phyloP scores from a whole-genome alignment of 345 rosid species.

The Theobroma cacao region DNA sequence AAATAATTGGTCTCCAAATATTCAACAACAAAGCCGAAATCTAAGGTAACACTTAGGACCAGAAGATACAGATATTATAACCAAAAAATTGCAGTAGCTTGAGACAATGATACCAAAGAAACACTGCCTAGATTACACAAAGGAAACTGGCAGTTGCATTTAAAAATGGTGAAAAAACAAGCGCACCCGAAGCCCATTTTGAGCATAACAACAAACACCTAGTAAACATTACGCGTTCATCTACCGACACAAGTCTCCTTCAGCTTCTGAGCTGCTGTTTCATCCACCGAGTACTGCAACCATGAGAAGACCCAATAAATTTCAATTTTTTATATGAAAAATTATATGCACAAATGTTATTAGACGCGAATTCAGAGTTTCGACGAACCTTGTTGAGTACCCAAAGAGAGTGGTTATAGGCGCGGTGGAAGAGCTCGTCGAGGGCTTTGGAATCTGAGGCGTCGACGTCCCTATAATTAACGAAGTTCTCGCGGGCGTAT shows the following conservation, averaged over 20 bases:
- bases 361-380: background rate
- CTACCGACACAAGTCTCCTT: slow-evolving; percentile 47
- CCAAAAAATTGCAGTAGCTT: background rate
- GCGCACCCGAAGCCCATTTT: background rate
- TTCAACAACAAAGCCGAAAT: background rate
- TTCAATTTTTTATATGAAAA: background rate
- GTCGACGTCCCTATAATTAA: slow-evolving; percentile 75
- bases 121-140: background rate
- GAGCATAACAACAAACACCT: slow-evolving; percentile 49
- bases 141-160: background rate
- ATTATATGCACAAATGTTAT: background rate
- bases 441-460: slow-evolving; percentile 50
- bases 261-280: slow-evolving; percentile 49
- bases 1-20: background rate
- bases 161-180: background rate
- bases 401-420: slow-evolving; percentile 90
- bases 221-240: slow-evolving; percentile 14
- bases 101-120: background rate
- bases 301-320: slow-evolving; percentile 4
- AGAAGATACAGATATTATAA: background rate
- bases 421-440: slow-evolving; percentile 78
- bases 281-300: slow-evolving; percentile 75
- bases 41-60: background rate
- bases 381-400: slow-evolving; percentile 73
- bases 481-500: slow-evolving; percentile 87